These are phyloP conservation scores for Apiotrichum gamsii DNA, from an alignment of 1,284 basidiomycete species.

Conservation along the genomic window DNA sequence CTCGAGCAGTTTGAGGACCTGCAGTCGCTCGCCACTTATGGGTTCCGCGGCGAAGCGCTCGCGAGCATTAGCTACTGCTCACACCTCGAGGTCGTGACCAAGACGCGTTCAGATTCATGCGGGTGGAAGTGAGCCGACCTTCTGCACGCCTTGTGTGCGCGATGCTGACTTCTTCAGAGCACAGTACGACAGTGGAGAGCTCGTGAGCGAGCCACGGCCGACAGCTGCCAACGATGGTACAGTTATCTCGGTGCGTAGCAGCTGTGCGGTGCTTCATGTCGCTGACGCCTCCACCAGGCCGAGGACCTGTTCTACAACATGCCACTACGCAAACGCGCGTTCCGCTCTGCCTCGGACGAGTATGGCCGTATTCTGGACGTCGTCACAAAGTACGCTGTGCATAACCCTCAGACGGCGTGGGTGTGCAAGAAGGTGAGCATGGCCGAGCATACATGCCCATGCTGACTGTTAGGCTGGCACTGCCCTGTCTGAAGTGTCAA, in stretches of 20 bases:
- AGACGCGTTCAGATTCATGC: conserved; percentile 69
- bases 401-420: conserved; percentile 83
- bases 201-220: conserved; percentile 72
- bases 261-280: too few species aligned
- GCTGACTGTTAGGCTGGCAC: conserved; percentile 75
- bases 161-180: conserved; percentile 54
- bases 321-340: conserved; percentile 76
- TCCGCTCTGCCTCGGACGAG: conserved; percentile 83
- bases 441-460: background rate
- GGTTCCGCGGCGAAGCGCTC: conserved; percentile 94
- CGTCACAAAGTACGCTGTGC: conserved; percentile 87
- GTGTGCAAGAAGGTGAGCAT: conserved; percentile 73
- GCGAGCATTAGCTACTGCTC: conserved; percentile 95
- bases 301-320: conserved; percentile 96
- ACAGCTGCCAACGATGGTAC: conserved; percentile 95
- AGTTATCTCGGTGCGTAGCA: conserved; percentile 62
- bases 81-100: conserved; percentile 80
- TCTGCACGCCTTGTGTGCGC: background rate
- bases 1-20: conserved; percentile 81
- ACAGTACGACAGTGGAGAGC: conserved; percentile 65
- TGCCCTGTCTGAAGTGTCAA: conserved; percentile 71
- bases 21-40: conserved; percentile 80
- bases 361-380: conserved; percentile 89
- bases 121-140: conserved; percentile 73
- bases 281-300: conserved; percentile 56